These are phyloP conservation scores for Tillandsia fasciculata DNA, from an alignment of 176 grass and related monocot species.

Conservation along the genomic window DNA sequence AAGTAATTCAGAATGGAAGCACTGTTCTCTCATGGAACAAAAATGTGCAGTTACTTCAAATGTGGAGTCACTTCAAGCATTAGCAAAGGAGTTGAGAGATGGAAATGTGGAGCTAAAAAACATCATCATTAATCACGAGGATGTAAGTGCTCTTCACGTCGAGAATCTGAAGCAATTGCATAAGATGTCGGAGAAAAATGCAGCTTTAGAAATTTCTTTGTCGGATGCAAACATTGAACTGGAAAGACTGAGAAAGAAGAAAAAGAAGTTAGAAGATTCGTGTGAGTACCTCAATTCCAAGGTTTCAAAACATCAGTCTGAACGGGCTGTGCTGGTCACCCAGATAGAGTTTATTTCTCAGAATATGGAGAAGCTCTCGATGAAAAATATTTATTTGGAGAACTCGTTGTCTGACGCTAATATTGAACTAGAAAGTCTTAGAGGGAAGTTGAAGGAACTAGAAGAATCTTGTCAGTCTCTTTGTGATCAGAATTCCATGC, in stretches of 20 bases:
- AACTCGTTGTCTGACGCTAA: conserved; percentile 60
- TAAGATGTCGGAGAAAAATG: conserved; percentile 62
- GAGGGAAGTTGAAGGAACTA: conserved; percentile 46
- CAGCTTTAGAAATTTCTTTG: conserved; percentile 52
- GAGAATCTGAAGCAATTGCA: conserved; percentile 74
- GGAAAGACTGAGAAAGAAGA: conserved; percentile 40
- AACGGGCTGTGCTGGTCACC: conserved; percentile 39
- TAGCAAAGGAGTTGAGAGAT: conserved; percentile 63
- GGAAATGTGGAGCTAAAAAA: conserved; percentile 81
- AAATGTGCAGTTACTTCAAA: conserved; percentile 64
- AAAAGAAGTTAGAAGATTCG: conserved; percentile 50
- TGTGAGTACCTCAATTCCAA: conserved; percentile 46
- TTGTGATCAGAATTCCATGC: conserved; percentile 48
- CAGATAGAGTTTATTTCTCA: conserved; percentile 52
- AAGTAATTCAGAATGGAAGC: conserved; percentile 51
- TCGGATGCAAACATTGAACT: conserved; percentile 49
- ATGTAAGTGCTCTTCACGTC: conserved; percentile 40
- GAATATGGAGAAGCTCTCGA: conserved; percentile 65
- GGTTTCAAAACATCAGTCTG: conserved; percentile 38
- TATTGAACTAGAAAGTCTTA: conserved; percentile 51
- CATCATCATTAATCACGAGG: conserved; percentile 61
- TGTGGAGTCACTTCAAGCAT: conserved; percentile 62
- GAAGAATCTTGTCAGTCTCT: conserved; percentile 51
- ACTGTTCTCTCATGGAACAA: conserved; percentile 55
- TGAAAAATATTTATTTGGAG: conserved; percentile 70